phyloP scores from a whole-genome alignment of 805 yeast genomes.

The Candida methanosorbosa region DNA sequence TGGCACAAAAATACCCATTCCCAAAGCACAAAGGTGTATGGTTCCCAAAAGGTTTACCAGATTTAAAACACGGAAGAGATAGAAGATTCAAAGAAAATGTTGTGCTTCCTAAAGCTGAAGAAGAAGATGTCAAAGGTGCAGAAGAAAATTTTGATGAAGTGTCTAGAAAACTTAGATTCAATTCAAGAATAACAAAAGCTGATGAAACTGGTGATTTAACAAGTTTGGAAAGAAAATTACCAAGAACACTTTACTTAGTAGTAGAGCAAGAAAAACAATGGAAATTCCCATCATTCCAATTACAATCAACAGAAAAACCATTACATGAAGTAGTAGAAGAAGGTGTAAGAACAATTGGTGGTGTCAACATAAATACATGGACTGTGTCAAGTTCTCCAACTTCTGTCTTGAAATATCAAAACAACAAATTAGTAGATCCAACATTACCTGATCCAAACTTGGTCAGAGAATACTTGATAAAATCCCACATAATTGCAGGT shows the following conservation, averaged over 20 bases:
- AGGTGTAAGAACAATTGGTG: constrained; percentile 67
- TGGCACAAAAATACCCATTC: constrained; percentile 69
- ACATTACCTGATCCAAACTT: constrained; percentile 12
- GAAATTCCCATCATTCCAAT: constrained; percentile 71
- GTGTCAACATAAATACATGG: constrained; percentile 74
- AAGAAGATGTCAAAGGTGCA: constrained; percentile 19
- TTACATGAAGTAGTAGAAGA: constrained; percentile 68
- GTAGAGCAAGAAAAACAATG: constrained; percentile 47
- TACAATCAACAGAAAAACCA: constrained; percentile 34
- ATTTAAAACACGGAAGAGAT: constrained; percentile 81
- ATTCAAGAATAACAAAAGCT: constrained; percentile 69
- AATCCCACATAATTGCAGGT: constrained; percentile 86
- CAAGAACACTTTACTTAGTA: constrained; percentile 71
- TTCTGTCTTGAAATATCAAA: constrained; percentile 44
- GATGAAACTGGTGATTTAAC: constrained; percentile 53
- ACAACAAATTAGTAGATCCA: constrained; percentile 16
- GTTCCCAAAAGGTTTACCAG: constrained; percentile 80
- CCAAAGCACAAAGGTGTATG: constrained; percentile 66
- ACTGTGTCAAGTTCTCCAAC: constrained; percentile 88
- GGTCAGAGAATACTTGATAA: constrained; percentile 61
- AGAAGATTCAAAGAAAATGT: constrained; percentile 74
- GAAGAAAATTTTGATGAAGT: constrained; percentile 34
- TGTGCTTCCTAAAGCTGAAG: constrained; percentile 59
- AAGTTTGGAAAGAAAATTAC: constrained; percentile 71
- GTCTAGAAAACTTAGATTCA: constrained; percentile 58